Conservation (phyloP, 2,329 filamentous ascomycete species). For the Exophiala phaeomuriformis region DNA sequence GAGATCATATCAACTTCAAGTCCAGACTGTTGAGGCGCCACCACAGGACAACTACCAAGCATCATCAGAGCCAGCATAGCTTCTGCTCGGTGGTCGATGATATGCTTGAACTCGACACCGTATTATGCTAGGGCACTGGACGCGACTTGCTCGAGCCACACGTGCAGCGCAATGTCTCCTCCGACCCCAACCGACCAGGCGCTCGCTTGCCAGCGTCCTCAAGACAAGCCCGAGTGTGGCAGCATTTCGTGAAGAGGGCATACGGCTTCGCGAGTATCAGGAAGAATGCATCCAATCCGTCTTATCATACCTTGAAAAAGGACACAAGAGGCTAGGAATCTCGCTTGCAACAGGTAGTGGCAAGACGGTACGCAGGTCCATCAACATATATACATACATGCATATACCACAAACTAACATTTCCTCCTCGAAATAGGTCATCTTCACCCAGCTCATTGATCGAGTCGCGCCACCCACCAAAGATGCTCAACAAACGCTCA, state of each 20-base stretch:
- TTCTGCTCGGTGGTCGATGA: background rate
- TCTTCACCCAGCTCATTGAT: constrained; percentile 91
- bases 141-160: constrained; percentile 29
- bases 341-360: constrained; percentile 83
- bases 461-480: constrained; percentile 55
- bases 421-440: constrained; percentile 52
- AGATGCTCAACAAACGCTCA: constrained; percentile 68
- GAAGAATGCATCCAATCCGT: constrained; percentile 86
- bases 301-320: constrained; percentile 58
- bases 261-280: constrained; percentile 74
- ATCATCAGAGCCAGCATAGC: background rate
- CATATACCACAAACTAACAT: background rate
- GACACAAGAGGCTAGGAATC: constrained; percentile 72
- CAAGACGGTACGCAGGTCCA: constrained; percentile 60
- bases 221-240: constrained; percentile 15
- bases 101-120: background rate
- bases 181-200: constrained; percentile 19
- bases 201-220: constrained; percentile 25
- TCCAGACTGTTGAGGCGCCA: too few relatives aligned
- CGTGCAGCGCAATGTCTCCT: constrained; percentile 10
- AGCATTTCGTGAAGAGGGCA: constrained; percentile 29
- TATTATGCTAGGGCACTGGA: constrained; percentile 26
- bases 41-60: background rate
- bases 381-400: background rate
- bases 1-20: too few relatives aligned